phyloP scores from a whole-genome alignment of 2,329 filamentous ascomycete species.

The Cladosporium sp. region DNA sequence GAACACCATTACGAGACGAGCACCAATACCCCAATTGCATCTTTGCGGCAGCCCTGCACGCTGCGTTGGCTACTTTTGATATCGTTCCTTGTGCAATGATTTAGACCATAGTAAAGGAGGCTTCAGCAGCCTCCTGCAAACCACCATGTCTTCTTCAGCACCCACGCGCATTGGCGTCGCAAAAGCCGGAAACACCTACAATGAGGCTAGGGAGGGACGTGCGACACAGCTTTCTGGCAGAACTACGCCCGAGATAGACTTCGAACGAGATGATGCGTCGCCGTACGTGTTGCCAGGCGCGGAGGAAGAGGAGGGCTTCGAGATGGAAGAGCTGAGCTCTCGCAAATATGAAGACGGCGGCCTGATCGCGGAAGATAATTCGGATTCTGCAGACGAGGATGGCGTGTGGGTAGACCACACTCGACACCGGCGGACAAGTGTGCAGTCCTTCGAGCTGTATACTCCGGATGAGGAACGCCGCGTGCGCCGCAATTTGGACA shows the following conservation, averaged over 20 bases:
- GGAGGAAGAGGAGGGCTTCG: conserved; percentile 19
- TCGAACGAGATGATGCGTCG: conserved; percentile 15
- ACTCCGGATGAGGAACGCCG: conserved; percentile 57
- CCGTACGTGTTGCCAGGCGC: conserved; percentile 14
- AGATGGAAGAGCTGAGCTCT: conserved; percentile 19
- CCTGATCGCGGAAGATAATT: conserved; percentile 2
- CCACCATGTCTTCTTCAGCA: too few relatives aligned
- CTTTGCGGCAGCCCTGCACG: too few relatives aligned
- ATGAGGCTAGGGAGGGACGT: too few relatives aligned
- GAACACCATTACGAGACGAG: too few relatives aligned
- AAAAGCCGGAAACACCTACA: too few relatives aligned
- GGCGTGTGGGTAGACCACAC: neutral
- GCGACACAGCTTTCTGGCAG: neutral
- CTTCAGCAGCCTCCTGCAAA: too few relatives aligned
- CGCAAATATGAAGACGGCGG: conserved; percentile 1
- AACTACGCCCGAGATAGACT: conserved; percentile 20
- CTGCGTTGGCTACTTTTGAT: too few relatives aligned
- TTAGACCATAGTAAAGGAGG: too few relatives aligned
- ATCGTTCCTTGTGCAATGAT: too few relatives aligned
- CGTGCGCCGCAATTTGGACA: conserved; percentile 61
- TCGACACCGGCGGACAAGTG: conserved; percentile 14
- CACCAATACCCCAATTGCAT: too few relatives aligned
- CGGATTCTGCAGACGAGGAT: conserved; percentile 25
- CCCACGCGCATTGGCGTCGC: too few relatives aligned
- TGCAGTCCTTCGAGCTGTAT: conserved; percentile 47